Evolutionary conservation across 2,329 filamentous ascomycete genomes (phyloP).

Genomic region (Ceratocystis variospora): DNA sequence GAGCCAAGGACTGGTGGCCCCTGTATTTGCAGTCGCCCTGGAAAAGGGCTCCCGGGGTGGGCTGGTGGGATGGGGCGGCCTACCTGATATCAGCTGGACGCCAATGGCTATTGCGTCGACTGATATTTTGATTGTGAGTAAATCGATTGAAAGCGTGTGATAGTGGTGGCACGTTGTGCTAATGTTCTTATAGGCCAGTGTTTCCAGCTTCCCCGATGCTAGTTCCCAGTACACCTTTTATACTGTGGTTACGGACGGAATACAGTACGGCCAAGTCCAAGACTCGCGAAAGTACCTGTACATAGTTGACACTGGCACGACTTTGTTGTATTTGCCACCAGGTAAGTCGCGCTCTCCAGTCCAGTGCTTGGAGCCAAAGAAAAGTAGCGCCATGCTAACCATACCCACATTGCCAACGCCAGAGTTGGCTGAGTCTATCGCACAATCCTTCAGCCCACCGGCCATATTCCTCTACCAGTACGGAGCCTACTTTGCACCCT

Average conservation of each 20-base stretch:
- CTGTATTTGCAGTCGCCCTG: conserved; percentile 36
- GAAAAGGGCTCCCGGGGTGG: conserved; percentile 34
- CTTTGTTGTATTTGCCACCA: conserved; percentile 37
- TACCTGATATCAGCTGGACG: conserved; percentile 29
- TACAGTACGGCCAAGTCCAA: conserved; percentile 32
- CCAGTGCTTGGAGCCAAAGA: no score
- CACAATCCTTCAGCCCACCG: conserved; percentile 33
- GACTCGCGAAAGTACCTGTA: conserved; percentile 34
- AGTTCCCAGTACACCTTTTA: conserved; percentile 36
- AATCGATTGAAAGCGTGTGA: neutral
- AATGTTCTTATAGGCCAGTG: conserved; percentile 30
- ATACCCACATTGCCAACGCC: neutral
- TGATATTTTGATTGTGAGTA: conserved; percentile 34
- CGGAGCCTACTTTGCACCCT: conserved; percentile 36
- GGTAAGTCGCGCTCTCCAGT: conserved; percentile 25
- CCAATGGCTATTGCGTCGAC: conserved; percentile 26
- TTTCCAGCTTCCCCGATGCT: conserved; percentile 25
- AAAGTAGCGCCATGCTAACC: neutral
- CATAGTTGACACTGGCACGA: conserved; percentile 40
- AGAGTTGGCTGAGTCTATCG: conserved; percentile 37
- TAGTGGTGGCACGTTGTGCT: neutral
- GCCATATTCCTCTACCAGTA: conserved; percentile 36
- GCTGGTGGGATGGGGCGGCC: conserved; percentile 34
- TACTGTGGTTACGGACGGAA: conserved; percentile 37
- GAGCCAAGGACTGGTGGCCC: conserved; percentile 32